Conservation (phyloP, 768 basidiomycete species). For the Cytidiella melzeri region DNA sequence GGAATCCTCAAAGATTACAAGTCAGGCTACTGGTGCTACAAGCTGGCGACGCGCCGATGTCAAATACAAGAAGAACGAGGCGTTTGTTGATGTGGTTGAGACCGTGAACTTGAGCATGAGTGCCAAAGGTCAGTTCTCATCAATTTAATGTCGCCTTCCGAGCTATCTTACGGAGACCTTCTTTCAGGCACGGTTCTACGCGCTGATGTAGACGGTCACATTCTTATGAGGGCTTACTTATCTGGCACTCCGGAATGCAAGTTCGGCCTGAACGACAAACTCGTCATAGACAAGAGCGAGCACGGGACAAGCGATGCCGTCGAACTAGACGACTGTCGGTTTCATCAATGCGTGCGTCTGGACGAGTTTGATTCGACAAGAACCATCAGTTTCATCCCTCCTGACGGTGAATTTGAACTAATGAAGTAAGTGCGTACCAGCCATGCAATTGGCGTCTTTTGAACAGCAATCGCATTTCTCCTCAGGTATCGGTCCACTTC, state of each 20-base stretch:
- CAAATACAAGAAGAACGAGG: constrained; percentile 99
- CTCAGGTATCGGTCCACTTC: constrained; percentile 90
- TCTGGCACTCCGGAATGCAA: constrained; percentile 98
- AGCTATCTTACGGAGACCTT: not conserved
- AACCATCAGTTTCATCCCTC: constrained; percentile 95
- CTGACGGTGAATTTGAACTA: constrained; percentile 97
- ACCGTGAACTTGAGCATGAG: constrained; percentile 96
- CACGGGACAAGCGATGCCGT: constrained; percentile 64
- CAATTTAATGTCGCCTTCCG: not conserved
- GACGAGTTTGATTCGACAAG: constrained; percentile 92
- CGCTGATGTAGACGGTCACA: constrained; percentile 97
- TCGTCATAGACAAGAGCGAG: constrained; percentile 86
- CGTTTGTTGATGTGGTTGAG: constrained; percentile 99
- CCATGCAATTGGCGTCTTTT: constrained; percentile 1
- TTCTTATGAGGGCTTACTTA: constrained; percentile 96
- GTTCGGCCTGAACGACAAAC: constrained; percentile 97
- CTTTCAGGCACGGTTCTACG: constrained; percentile 76
- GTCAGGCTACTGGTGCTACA: constrained; percentile 93
- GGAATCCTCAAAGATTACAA: constrained; percentile 95
- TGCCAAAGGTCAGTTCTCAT: constrained; percentile 66
- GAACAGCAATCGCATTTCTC: constrained; percentile 1
- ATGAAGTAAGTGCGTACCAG: constrained; percentile 67
- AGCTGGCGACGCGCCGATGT: constrained; percentile 95
- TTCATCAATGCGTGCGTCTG: constrained; percentile 96
- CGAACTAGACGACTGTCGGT: constrained; percentile 95